Conservation (phyloP, 164 flowering plant species). For the Piper longum region DNA sequence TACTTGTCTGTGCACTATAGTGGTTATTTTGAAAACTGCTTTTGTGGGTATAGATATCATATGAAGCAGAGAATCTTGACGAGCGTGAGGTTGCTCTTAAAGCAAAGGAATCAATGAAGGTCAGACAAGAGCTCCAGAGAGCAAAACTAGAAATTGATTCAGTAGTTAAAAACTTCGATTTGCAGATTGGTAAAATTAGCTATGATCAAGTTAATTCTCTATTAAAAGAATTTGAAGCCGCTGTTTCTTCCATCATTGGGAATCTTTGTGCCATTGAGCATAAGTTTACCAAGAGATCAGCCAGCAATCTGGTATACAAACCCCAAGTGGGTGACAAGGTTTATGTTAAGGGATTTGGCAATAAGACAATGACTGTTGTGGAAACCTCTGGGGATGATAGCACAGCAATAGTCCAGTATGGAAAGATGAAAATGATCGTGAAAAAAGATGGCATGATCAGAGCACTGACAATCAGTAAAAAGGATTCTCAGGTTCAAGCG, state of each 20-base stretch:
- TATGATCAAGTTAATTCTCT: slow-evolving; percentile 37
- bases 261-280: slow-evolving; percentile 21
- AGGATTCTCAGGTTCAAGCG: slow-evolving; percentile 13
- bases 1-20: no score
- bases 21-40: neutral
- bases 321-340: slow-evolving; percentile 71
- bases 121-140: slow-evolving; percentile 32
- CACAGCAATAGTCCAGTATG: slow-evolving; percentile 53
- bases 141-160: slow-evolving; percentile 44
- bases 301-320: slow-evolving; percentile 14
- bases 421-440: slow-evolving; percentile 56
- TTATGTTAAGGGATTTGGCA: slow-evolving; percentile 45
- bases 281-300: slow-evolving; percentile 11
- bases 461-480: slow-evolving; percentile 18
- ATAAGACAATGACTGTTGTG: slow-evolving; percentile 62
- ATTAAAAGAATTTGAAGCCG: slow-evolving; percentile 47
- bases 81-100: slow-evolving; percentile 46
- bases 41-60: slow-evolving; percentile 33
- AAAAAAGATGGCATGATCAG: slow-evolving; percentile 30
- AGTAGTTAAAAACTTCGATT: slow-evolving; percentile 46
- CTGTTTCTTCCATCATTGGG: slow-evolving; percentile 50
- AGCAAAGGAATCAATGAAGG: slow-evolving; percentile 39
- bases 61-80: slow-evolving; percentile 65
- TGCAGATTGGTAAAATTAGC: slow-evolving; percentile 26
- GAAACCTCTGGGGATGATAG: slow-evolving; percentile 59